Conservation (phyloP, 1,284 basidiomycete species). For the Boletus sp. region DNA sequence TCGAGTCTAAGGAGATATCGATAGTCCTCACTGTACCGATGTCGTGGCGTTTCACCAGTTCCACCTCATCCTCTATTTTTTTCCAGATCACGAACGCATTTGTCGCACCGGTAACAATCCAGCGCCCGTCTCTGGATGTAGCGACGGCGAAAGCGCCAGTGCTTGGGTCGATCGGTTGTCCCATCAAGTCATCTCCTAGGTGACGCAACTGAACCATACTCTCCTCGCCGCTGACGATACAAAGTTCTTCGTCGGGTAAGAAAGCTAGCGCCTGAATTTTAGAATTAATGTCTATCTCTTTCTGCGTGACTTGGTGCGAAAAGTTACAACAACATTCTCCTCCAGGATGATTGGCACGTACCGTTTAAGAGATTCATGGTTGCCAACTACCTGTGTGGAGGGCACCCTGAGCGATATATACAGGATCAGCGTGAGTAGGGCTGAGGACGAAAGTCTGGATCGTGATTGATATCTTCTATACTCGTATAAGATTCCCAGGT, state of each 20-base stretch:
- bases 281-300: slow-evolving; percentile 13
- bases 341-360: neutral
- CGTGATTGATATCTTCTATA: slow-evolving; percentile 12
- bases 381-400: neutral
- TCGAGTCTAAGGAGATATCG: slow-evolving; percentile 15
- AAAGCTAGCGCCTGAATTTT: slow-evolving; percentile 23
- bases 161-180: slow-evolving; percentile 15
- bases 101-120: slow-evolving; percentile 14
- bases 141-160: slow-evolving; percentile 14
- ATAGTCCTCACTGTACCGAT: slow-evolving; percentile 19
- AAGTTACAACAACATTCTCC: neutral
- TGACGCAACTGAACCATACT: slow-evolving; percentile 14
- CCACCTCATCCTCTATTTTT: neutral
- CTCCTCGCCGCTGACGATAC: slow-evolving; percentile 21
- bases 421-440: neutral
- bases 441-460: neutral
- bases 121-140: slow-evolving; percentile 18
- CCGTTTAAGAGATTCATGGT: slow-evolving; percentile 12
- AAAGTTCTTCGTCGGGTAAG: slow-evolving; percentile 3
- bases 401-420: neutral
- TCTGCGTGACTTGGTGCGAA: slow-evolving; percentile 4
- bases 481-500: neutral
- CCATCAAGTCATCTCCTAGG: slow-evolving; percentile 12
- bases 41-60: neutral
- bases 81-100: slow-evolving; percentile 23